Evolutionary conservation across 441 rosid species (phyloP), one percentile per base, ranked within the genome.

Genomic region (Corymbia citriodora): DNA sequence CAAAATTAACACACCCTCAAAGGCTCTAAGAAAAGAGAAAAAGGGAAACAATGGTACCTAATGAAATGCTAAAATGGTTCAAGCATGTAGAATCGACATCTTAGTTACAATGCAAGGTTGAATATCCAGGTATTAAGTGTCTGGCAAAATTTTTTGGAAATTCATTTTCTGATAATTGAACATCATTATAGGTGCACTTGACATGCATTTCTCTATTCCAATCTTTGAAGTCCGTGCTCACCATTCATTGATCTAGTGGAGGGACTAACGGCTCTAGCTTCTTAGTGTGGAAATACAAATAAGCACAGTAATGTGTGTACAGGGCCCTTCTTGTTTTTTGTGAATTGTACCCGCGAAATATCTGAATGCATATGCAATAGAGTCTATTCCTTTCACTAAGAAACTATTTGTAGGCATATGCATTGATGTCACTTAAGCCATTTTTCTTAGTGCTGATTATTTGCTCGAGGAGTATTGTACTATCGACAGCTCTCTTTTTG

Each of bases 121-220:
- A 31, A 31, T 31, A 16, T 68, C 45, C 12, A 31, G 7, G 23
- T 68, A 8, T 68, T 1, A 68, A 7, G 23, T 68, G 21, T 31
- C 23, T 68, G 4, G 23, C 23, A 68, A 31, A 4, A 1, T 17
- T 54, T 54, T 54, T 54, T 17, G 9, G 9, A 54, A 55, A 7
- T 55, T 55, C 23, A 1, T 19, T 7, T 55, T 2, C 1, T 55
- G 57, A 0, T 55, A 55, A 55, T 55, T 55, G 57, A 55, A 55
- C 57, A 17, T 0, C 21, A 4, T 53, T 0, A 16, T 0, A 16
- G 2, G 55, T 55, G 57, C 57, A 55, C 18, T 55, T 55, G 18
- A 55, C 23, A 7, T 17, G 4, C 9, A 55, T 55, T 55, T 55
- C 57, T 17, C 23, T 55, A 55, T 55, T 55, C 23, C 57, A 55